A percentile compares a stretch with the other conserved stretches of the same genome.
Conservation (phyloP, 2,329 filamentous ascomycete genomes). For the Myriosclerotinia curreyana region DNA sequence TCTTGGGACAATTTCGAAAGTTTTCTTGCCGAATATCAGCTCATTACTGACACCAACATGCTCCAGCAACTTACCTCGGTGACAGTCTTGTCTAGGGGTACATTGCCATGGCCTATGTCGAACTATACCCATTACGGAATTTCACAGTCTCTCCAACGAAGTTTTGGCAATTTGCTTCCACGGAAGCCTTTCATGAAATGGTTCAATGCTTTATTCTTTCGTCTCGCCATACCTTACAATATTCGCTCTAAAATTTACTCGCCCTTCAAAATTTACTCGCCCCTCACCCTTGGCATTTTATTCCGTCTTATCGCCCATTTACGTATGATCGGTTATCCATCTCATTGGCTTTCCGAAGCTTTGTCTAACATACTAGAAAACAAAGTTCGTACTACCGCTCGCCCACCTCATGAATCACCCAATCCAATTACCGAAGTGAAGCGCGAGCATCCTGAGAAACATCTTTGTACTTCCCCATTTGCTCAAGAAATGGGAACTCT, state of each 20-base stretch:
- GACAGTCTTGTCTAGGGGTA: background rate
- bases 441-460: constrained; percentile 12
- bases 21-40: constrained; percentile 26
- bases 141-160: background rate
- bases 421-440: background rate
- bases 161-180: constrained; percentile 13
- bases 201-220: constrained; percentile 26
- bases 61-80: constrained; percentile 19
- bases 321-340: constrained; percentile 24
- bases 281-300: constrained; percentile 21
- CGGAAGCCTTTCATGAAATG: constrained; percentile 23
- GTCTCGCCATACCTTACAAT: constrained; percentile 21
- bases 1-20: constrained; percentile 6
- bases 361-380: constrained; percentile 24
- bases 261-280: constrained; percentile 21
- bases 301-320: constrained; percentile 25
- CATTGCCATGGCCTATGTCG: background rate
- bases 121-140: background rate
- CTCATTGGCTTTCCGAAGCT: constrained; percentile 27
- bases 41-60: constrained; percentile 19
- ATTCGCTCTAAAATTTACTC: constrained; percentile 10
- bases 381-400: constrained; percentile 23
- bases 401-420: constrained; percentile 13
- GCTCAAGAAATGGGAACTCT: constrained; percentile 22
- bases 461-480: constrained; percentile 24